These are phyloP conservation scores for Agaricus blazei DNA, from an alignment of 768 basidiomycete species.

Conservation along the genomic window DNA sequence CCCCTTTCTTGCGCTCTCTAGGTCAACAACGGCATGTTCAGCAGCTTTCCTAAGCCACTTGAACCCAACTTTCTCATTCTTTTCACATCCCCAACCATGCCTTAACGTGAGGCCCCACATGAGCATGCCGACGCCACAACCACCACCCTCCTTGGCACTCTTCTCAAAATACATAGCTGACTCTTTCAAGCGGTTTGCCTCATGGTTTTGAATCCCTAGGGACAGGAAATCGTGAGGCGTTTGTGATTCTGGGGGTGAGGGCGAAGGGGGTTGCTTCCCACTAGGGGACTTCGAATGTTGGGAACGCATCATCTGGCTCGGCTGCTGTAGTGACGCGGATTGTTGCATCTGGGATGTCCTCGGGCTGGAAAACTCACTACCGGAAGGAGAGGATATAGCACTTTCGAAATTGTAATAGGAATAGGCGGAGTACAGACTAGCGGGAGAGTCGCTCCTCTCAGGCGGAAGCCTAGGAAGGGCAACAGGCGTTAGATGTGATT, in stretches of 20 bases:
- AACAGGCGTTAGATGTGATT: neutral
- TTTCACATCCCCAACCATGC: conserved; percentile 84
- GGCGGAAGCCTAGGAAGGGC: conserved; percentile 5
- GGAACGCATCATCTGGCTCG: conserved; percentile 8
- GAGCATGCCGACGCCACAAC: conserved; percentile 85
- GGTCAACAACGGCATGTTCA: conserved; percentile 70
- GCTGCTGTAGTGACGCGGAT: conserved; percentile 3
- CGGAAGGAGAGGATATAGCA: conserved; percentile 38
- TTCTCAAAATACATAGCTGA: conserved; percentile 73
- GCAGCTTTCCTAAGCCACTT: conserved; percentile 81
- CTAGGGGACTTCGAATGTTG: neutral
- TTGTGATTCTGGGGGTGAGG: conserved; percentile 13
- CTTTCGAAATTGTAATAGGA: conserved; percentile 61
- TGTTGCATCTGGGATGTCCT: conserved; percentile 12
- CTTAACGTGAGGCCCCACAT: conserved; percentile 87
- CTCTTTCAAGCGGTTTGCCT: conserved; percentile 63
- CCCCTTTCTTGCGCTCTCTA: conserved; percentile 58
- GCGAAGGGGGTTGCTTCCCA: neutral
- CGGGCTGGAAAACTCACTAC: conserved; percentile 18
- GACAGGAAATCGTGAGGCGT: conserved; percentile 68
- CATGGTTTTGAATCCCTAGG: conserved; percentile 74
- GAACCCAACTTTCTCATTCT: conserved; percentile 77
- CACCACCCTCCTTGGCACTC: conserved; percentile 68
- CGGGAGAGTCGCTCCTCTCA: conserved; percentile 7
- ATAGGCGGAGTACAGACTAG: conserved; percentile 52